phyloP scores from a whole-genome alignment of 2,329 filamentous ascomycete genomes.

The Hypoxylon sp. region DNA sequence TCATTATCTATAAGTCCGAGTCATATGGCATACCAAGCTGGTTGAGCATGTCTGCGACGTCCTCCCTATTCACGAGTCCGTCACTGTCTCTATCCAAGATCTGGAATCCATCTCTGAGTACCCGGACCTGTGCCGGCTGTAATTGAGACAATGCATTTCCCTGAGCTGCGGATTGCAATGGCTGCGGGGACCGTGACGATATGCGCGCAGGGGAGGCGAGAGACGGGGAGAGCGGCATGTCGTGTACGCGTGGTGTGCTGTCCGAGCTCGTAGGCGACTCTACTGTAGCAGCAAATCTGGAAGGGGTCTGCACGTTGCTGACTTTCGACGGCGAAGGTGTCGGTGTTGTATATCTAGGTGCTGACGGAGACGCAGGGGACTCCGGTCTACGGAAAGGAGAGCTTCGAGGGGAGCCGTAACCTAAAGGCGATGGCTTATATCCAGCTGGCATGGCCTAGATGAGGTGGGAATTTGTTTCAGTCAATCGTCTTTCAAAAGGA shows the following conservation, averaged over 20 bases:
- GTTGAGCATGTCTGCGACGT: constrained; percentile 87
- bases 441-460: constrained; percentile 65
- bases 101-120: constrained; percentile 92
- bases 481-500: constrained; percentile 33
- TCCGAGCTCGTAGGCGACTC: constrained; percentile 57
- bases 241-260: constrained; percentile 47
- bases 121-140: constrained; percentile 84
- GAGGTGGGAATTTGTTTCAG: constrained; percentile 31
- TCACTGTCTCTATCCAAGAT: constrained; percentile 92
- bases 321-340: constrained; percentile 70
- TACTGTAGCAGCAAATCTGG: constrained; percentile 56
- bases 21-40: constrained; percentile 74
- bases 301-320: constrained; percentile 60
- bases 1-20: neutral
- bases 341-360: constrained; percentile 74
- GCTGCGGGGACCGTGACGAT: constrained; percentile 49
- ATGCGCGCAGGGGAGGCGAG: constrained; percentile 55
- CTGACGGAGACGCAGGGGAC: constrained; percentile 74
- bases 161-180: constrained; percentile 56
- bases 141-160: constrained; percentile 76
- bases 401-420: constrained; percentile 77
- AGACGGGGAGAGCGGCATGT: constrained; percentile 42
- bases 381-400: constrained; percentile 74
- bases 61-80: constrained; percentile 83
- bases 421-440: constrained; percentile 79